Base-by-base conservation (phyloP, 129 eudicot genomes). In the Centrapalus pauciflorus region DNA sequence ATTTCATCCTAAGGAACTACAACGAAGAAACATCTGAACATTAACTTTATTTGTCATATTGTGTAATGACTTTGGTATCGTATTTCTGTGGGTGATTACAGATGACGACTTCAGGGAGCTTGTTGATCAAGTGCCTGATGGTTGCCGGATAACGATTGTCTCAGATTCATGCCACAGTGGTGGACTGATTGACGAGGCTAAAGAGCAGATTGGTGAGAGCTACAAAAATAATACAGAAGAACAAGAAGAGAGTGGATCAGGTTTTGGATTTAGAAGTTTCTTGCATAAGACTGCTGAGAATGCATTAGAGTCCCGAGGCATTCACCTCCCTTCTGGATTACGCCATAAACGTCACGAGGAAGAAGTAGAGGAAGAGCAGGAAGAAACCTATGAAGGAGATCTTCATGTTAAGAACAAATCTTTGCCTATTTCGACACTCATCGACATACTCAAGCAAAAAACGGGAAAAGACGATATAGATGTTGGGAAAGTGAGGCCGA, bases 121-220 rank as follows among this genome's bases (percentile, higher is more conserved):
- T 61, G 96, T 93, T 7, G 94, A 90, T 73, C 23, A 82, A 68
- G 89, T 93, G 2, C 95, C 99, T 7, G 69, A 82, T n/a, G 96
- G 93, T 27, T 93, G 95, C 78, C 77, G 79, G 62, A 74, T 93
- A 54, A 93, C 99, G n/a, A 82, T 93, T 30, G 82, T 93, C 34
- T 93, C 96, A 50, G 99, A 93, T 48, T 93, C 99, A 20, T 93
- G 99, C 77, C 96, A 89, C 79, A 93, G 99, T 72, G 99, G 99
- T 43, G 99, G 99, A 24, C 88, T 93, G 16, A 84, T 93, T 48
- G 84, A 93, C 62, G 83, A 89, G 63, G 95, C 81, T 46, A 90
- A 81, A 66, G 96, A 93, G 66, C 96, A 93, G 62, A 86, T 93
- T 20, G 96, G 95, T 11, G 93, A 90, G 40, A 69, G 74, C 74